Conservation (phyloP, 202 grass and related monocot species). For the Panicum virgatum region DNA sequence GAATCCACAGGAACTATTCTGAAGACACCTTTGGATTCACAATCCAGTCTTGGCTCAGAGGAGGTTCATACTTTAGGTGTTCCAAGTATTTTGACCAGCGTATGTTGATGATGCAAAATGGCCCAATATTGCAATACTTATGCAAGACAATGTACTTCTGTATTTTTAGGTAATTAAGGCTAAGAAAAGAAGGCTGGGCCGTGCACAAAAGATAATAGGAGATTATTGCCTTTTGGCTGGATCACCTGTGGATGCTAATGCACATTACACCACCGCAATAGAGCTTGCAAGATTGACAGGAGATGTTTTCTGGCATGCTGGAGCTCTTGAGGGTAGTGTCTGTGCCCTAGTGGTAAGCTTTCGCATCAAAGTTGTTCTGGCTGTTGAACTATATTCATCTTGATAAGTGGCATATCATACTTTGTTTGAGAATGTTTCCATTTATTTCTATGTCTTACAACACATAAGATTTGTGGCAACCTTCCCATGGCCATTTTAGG, state of each 20-base stretch:
- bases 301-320: conserved; percentile 99
- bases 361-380: not conserved
- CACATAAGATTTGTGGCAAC: not conserved
- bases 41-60: conserved; percentile 99
- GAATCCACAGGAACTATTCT: conserved; percentile 97
- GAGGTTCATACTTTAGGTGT: conserved; percentile 97
- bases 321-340: conserved; percentile 89
- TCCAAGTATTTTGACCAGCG: conserved; percentile 58
- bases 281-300: conserved; percentile 98
- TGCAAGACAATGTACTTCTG: conserved; percentile 39
- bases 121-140: conserved; percentile 34
- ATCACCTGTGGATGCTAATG: conserved; percentile 94
- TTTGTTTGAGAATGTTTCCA: not conserved
- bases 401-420: not conserved
- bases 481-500: not conserved
- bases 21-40: conserved; percentile 98
- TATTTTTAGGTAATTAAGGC: conserved; percentile 89
- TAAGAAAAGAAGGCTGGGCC: conserved; percentile 91
- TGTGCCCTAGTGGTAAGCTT: conserved; percentile 84
- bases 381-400: not conserved
- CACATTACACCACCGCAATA: conserved; percentile 96
- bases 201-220: conserved; percentile 96
- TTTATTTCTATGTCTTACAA: not conserved
- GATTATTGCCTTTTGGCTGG: conserved; percentile 97
- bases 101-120: conserved; percentile 42